phyloP scores from a whole-genome alignment of 106 monocot species.

The Dioscorea zingiberensis region DNA sequence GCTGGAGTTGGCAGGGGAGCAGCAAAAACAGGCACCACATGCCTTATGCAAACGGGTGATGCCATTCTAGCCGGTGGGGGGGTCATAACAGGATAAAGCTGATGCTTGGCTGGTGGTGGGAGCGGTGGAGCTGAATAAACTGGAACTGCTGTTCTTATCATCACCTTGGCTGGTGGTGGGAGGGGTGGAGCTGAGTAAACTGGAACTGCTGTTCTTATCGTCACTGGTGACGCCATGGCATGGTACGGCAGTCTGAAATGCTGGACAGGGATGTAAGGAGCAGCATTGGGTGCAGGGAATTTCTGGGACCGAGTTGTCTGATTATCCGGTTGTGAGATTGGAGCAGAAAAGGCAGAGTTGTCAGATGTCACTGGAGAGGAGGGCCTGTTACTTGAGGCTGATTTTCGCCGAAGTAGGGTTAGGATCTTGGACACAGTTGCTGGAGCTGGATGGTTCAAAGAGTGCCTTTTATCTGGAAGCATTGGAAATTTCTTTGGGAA shows the following conservation, averaged over 20 bases:
- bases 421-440: constrained; percentile 71
- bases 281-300: constrained; percentile 64
- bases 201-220: constrained; percentile 81
- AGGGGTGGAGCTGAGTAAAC: constrained; percentile 78
- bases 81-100: constrained; percentile 25
- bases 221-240: constrained; percentile 83
- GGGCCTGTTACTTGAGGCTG: constrained; percentile 25
- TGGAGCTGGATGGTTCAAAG: constrained; percentile 14
- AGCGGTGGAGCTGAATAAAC: constrained; percentile 77
- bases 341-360: neutral
- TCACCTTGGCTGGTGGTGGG: constrained; percentile 61
- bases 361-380: constrained; percentile 25
- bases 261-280: constrained; percentile 63
- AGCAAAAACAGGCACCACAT: constrained; percentile 53
- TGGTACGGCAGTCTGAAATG: constrained; percentile 43
- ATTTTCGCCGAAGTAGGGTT: constrained; percentile 64
- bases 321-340: constrained; percentile 11
- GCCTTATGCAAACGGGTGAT: constrained; percentile 66
- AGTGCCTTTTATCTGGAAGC: constrained; percentile 34
- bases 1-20: constrained; percentile 22
- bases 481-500: constrained; percentile 78
- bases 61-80: constrained; percentile 46
- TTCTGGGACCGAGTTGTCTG: constrained; percentile 20
- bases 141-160: constrained; percentile 80
- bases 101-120: constrained; percentile 24